phyloP scores from a whole-genome alignment of 495 filamentous ascomycete species.

The Platismatia glauca region DNA sequence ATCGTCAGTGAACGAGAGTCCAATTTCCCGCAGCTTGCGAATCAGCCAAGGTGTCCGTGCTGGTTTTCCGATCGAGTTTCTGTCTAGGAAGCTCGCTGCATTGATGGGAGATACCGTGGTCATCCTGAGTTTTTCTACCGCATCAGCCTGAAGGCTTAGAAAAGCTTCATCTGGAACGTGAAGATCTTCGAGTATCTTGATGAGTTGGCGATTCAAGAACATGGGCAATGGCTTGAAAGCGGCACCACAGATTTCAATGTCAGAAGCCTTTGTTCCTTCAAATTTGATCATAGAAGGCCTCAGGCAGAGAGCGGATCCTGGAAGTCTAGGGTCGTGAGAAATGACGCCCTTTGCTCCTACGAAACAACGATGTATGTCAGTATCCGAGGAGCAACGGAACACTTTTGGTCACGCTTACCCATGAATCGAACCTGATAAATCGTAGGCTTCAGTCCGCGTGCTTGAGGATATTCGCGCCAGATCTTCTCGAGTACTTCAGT shows the following conservation, averaged over 20 bases:
- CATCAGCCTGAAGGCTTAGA: slow-evolving; percentile 47
- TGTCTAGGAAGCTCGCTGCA: slow-evolving; percentile 53
- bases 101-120: slow-evolving; percentile 46
- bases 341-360: slow-evolving; percentile 64
- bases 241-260: slow-evolving; percentile 68
- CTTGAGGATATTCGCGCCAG: slow-evolving; percentile 36
- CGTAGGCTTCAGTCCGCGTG: slow-evolving; percentile 41
- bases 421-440: slow-evolving; percentile 63
- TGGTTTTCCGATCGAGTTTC: slow-evolving; percentile 43
- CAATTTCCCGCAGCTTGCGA: slow-evolving; percentile 40
- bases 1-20: slow-evolving; percentile 54
- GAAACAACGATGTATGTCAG: slow-evolving; percentile 8
- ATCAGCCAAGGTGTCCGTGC: slow-evolving; percentile 53
- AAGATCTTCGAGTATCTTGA: slow-evolving; percentile 78
- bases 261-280: slow-evolving; percentile 37
- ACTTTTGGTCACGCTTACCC: slow-evolving; percentile 36
- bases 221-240: slow-evolving; percentile 55
- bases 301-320: slow-evolving; percentile 46
- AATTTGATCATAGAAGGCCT: slow-evolving; percentile 78
- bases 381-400: slow-evolving; percentile 56
- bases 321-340: slow-evolving; percentile 50
- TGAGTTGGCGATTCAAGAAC: slow-evolving; percentile 64
- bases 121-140: slow-evolving; percentile 46
- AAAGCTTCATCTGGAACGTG: slow-evolving; percentile 48
- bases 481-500: slow-evolving; percentile 43